These are phyloP conservation scores for Eutrema heterophyllum DNA, from an alignment of 345 rosid genomes.

Conservation along the genomic window DNA sequence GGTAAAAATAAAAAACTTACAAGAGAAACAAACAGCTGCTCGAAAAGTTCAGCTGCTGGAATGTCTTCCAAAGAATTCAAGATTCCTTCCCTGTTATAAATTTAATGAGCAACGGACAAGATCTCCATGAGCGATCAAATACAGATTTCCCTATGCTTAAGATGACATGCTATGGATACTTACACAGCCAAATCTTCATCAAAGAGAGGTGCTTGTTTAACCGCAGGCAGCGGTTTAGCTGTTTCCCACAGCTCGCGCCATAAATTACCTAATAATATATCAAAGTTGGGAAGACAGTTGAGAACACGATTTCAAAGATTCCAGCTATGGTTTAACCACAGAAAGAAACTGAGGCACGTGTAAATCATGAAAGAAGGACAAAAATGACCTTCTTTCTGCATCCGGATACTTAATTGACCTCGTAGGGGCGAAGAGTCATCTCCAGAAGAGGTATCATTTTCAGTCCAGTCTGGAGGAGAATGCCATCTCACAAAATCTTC, in stretches of 20 bases:
- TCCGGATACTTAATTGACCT: slow-evolving; percentile 89
- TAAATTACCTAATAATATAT: slow-evolving; percentile 60
- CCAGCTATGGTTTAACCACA: background rate
- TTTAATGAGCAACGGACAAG: slow-evolving; percentile 5
- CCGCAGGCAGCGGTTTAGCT: slow-evolving; percentile 82
- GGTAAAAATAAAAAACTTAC: slow-evolving; percentile 37
- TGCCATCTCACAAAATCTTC: slow-evolving; percentile 99
- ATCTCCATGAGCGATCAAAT: slow-evolving; percentile 8
- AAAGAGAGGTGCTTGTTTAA: slow-evolving; percentile 81
- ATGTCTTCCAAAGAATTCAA: slow-evolving; percentile 72
- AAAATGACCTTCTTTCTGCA: slow-evolving; percentile 87
- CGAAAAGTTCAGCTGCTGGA: slow-evolving; percentile 61
- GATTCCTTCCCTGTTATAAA: slow-evolving; percentile 72
- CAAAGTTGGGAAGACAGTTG: background rate
- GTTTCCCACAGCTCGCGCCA: slow-evolving; percentile 98
- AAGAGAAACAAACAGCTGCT: slow-evolving; percentile 76
- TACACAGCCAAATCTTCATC: slow-evolving; percentile 98
- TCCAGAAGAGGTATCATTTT: slow-evolving; percentile 46
- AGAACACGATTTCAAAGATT: background rate
- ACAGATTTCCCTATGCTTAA: background rate
- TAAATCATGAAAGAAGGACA: background rate
- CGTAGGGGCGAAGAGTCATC: slow-evolving; percentile 44
- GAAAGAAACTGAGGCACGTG: background rate
- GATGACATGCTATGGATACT: slow-evolving; percentile 32
- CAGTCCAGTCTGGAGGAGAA: slow-evolving; percentile 98